Base-by-base conservation (phyloP, 2,329 filamentous ascomycete species). In the Hortaea werneckii region DNA sequence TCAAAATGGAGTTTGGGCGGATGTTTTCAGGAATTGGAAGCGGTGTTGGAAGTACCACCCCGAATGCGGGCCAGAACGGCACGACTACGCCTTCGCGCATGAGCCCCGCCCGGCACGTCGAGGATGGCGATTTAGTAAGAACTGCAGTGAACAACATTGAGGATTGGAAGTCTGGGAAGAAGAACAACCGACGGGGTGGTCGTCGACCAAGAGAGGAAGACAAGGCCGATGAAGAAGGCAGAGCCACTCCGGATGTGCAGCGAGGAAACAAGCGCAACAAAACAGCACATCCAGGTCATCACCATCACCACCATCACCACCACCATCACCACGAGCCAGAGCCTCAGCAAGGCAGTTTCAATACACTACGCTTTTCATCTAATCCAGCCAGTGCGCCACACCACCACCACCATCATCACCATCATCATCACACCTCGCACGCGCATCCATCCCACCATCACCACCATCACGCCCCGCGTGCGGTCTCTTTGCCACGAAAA, bases 1-100 rank as follows among this genome's bases (percentile, higher is more conserved):
- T 95, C 60, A 95, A 95, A 72, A 94, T 82, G 61, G 90, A 95
- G 63, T 89, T 95, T 62, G 89, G 89, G 28, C 82, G 87, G 51
- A 94, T 95, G 75, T 95, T 95, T 67, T 87, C 87, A 12, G 90
- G 90, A n/a, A 87, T 96, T 54, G 89, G 81, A 11, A 82, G 79
- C 62, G 81, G 81, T 32, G 72, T 82, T 12, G 78, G 78, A 29
- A 74, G 73, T 51, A 67, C 68, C 28, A 73, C 64, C n/a, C 64
- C 72, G 13, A 68, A 68, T 30, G 58, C 60, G 38, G 66, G 66
- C 10, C 67, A 71, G 30, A 74, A 73, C 52, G 72, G 72, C 11
- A 69, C 68, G 8, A 69, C 73, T 1, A 80, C 77, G 6, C 78
- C 77, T 9, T 70, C 74, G 26, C 59, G 62, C 4, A 45, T 59